Evolutionary conservation across 768 basidiomycete genomes (phyloP), one percentile per base, ranked within the genome.

Genomic region (Udeniomyces megalosporus): DNA sequence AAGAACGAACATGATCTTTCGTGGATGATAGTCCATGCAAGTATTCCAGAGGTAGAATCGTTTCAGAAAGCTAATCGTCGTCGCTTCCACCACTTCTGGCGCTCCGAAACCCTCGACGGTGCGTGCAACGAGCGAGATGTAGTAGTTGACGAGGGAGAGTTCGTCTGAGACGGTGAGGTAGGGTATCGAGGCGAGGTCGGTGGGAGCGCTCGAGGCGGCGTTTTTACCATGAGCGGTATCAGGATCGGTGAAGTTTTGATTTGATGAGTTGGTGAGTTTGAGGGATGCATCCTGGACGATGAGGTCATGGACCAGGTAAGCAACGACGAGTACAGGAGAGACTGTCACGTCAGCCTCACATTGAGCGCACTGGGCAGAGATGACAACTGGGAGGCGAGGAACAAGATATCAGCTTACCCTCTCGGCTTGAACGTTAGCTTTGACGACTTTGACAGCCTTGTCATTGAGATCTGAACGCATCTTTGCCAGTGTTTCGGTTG

Each of bases 11-110:
- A 99, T 99, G 69, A 99, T 88, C 70, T 88, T 91, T 75, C 92
- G 93, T 0, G 95, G 95, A 76, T 97, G 95, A 84, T 89, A 96
- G 71, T 97, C 95, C 91, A 97, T 96, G 58, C 91, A 89, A 2
- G 92, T 97, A 70, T 97, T 97, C 75, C 86, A 86, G 60, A 97
- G 79, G 71, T 97, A 99, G 74, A 99, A 99, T 4, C 95, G 80
- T 73, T 97, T 97, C 68, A 99, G 77, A 74, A 95, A 99, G 60
- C 80, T 83, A 61, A 87, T 80, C 0, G 91, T 90, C 3, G 93
- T 96, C 0, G 89, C 87, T 72, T 92, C 88, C 7, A 97, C 89
- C 69, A 89, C 84, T 68, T 93, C 88, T 0, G 88, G 85, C 71
- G 93, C 87, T 50, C 83, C 81, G 70, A 95, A 92, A 66, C 82